Percentiles rank a stretch among this genome's conserved stretches.
Conservation (phyloP, 768 basidiomycete species). For the Termitomyces sp. region DNA sequence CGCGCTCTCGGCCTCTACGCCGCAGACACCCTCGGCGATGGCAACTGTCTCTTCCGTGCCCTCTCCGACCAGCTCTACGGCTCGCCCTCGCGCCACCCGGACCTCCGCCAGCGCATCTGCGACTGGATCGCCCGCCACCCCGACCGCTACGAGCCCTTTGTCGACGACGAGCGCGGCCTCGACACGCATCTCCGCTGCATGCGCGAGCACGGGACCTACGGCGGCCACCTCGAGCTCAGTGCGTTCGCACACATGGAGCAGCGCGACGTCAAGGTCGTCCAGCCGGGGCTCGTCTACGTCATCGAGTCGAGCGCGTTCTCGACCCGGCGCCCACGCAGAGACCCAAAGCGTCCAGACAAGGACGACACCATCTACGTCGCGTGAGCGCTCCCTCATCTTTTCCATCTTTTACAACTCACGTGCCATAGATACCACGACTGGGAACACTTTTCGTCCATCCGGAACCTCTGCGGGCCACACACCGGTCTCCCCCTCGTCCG, state of each 20-base stretch:
- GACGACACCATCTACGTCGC: slow-evolving; percentile 70
- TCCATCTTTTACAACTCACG: background rate
- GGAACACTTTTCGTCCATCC: slow-evolving; percentile 94
- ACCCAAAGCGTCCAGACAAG: slow-evolving; percentile 13
- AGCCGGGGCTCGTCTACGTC: slow-evolving; percentile 87
- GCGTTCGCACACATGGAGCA: slow-evolving; percentile 81
- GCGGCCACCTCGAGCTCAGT: slow-evolving; percentile 90
- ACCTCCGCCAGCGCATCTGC: slow-evolving; percentile 72
- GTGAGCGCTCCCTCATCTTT: slow-evolving; percentile 36
- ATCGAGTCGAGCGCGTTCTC: slow-evolving; percentile 76
- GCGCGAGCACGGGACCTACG: slow-evolving; percentile 75
- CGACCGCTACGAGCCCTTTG: slow-evolving; percentile 78
- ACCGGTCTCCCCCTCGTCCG: slow-evolving; percentile 61
- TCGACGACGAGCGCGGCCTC: slow-evolving; percentile 77
- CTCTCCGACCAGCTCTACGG: slow-evolving; percentile 86
- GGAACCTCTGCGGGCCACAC: slow-evolving; percentile 82
- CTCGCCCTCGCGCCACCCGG: slow-evolving; percentile 59
- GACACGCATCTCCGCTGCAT: slow-evolving; percentile 71
- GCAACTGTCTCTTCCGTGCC: slow-evolving; percentile 92
- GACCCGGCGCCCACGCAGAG: slow-evolving; percentile 39
- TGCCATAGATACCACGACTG: slow-evolving; percentile 76
- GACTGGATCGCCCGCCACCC: slow-evolving; percentile 72
- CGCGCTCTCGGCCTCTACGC: slow-evolving; percentile 79
- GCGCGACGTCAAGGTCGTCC: slow-evolving; percentile 86
- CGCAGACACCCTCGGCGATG: slow-evolving; percentile 83